Conservation (phyloP, 495 filamentous ascomycete genomes). For the Lophiotrema nucula region DNA sequence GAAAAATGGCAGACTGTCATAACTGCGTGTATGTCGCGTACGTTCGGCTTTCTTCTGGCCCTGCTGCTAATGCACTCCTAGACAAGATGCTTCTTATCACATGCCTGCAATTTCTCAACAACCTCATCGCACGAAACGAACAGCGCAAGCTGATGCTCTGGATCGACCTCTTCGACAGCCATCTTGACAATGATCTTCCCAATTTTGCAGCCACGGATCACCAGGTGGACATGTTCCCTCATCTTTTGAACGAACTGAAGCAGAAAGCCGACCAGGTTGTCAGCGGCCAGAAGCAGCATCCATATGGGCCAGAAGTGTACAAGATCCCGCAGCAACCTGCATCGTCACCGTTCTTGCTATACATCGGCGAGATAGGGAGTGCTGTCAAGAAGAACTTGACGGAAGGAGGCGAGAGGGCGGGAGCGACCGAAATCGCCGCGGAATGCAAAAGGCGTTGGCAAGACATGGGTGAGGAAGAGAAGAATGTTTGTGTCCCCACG, state of each 20-base stretch:
- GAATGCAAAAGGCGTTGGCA: constrained; percentile 35
- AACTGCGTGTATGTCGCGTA: constrained; percentile 40
- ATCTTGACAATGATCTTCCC: constrained; percentile 30
- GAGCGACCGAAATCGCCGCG: constrained; percentile 33
- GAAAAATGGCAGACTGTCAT: constrained; percentile 69
- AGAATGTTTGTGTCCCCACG: constrained; percentile 24
- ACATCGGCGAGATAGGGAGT: constrained; percentile 28
- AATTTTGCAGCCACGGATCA: constrained; percentile 26
- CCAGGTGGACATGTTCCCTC: constrained; percentile 20
- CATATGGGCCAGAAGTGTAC: constrained; percentile 16
- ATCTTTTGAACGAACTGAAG: not conserved
- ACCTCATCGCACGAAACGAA: constrained; percentile 89
- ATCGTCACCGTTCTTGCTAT: constrained; percentile 34
- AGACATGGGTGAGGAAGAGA: constrained; percentile 30
- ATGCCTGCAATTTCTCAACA: constrained; percentile 85
- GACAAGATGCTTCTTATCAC: constrained; percentile 89
- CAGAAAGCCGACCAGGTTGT: not conserved
- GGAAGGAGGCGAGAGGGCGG: constrained; percentile 26
- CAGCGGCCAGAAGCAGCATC: not conserved
- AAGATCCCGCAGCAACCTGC: constrained; percentile 31
- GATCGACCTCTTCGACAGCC: constrained; percentile 73
- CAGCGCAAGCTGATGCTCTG: constrained; percentile 87
- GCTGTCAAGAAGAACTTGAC: constrained; percentile 25
- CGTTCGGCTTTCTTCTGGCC: constrained; percentile 44
- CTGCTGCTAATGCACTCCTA: constrained; percentile 28